Evolutionary conservation across 768 basidiomycete genomes (phyloP), one percentile per base, ranked within the genome.

Genomic region (Gloeostereum incarnatum): DNA sequence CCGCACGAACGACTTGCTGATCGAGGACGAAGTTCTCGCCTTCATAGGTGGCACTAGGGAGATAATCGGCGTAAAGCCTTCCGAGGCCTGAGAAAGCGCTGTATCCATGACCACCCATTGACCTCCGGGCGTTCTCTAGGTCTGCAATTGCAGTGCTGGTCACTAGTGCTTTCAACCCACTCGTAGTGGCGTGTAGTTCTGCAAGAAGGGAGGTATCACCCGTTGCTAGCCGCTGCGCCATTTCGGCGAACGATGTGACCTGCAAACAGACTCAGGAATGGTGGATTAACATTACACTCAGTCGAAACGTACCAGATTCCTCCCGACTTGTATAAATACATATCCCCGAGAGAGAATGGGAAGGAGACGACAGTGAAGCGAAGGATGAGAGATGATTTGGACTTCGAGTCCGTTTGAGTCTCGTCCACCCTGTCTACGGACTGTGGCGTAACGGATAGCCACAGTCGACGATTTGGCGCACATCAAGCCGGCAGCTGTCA

Each of bases 1-100:
- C 80, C 0, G 80, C 74, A 17, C 81, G 73, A 23, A 82, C 73
- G 23, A 84, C 81, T 56, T 88, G 85, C 34, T 73, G 67, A 46
- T 83, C 78, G 8, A 88, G 66, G 4, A 86, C 78, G 43, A 71
- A 86, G 51, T 88, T 87, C 49, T 88, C 85, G 10, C 84, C 83
- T 59, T 87, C 84, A 45, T 73, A 85, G 75, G 82, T 84, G 18
- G 66, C 71, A 37, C 69, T 66, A 0, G 82, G 81, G 2, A 82
- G 60, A 44, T 75, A 74, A 52, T 81, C 73, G 3, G 75, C 77
- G 45, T 82, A 83, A 1, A 80, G 36, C 25, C 66, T 56, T 3
- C 82, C 82, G 1, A 87, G 62, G 3, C 81, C 83, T 0, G 78
- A 63, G 45, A 78, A 81, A 0, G 65, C 70, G 46, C 81, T 81